Percentiles rank a stretch among this genome's conserved stretches.
Conservation (phyloP, 768 basidiomycete genomes). For the Rhizopogon salebrosus region DNA sequence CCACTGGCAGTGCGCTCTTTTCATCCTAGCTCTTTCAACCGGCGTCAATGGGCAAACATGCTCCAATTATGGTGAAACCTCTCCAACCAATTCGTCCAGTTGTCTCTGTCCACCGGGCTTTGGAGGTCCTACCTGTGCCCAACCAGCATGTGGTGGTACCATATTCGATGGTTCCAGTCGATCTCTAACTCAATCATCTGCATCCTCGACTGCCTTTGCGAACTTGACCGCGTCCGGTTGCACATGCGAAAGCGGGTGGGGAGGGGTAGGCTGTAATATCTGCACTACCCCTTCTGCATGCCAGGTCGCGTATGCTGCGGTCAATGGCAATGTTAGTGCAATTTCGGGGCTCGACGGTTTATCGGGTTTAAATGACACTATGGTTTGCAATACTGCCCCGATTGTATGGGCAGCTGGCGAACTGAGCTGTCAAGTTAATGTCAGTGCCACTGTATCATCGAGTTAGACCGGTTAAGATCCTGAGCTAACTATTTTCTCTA, state of each 20-base stretch:
- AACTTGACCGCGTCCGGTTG: conserved; percentile 70
- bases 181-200: conserved; percentile 39
- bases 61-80: conserved; percentile 15
- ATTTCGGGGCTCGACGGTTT: conserved; percentile 21
- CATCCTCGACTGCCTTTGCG: conserved; percentile 38
- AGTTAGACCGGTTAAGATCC: background rate
- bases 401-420: conserved; percentile 75
- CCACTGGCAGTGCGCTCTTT: conserved; percentile 4
- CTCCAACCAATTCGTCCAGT: conserved; percentile 11
- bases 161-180: conserved; percentile 68
- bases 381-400: conserved; percentile 68
- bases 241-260: conserved; percentile 70
- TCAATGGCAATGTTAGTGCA: conserved; percentile 29
- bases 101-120: conserved; percentile 84
- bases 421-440: conserved; percentile 80
- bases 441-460: conserved; percentile 32
- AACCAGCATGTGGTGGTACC: conserved; percentile 74
- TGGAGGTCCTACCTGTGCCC: conserved; percentile 63
- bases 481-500: background rate
- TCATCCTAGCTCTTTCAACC: conserved; percentile 8
- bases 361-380: conserved; percentile 49
- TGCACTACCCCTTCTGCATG: conserved; percentile 68
- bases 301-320: conserved; percentile 50
- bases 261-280: conserved; percentile 75
- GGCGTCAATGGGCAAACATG: conserved; percentile 21